These are phyloP conservation scores for Tremella yokohamensis DNA, from an alignment of 768 basidiomycete genomes.

Conservation along the genomic window DNA sequence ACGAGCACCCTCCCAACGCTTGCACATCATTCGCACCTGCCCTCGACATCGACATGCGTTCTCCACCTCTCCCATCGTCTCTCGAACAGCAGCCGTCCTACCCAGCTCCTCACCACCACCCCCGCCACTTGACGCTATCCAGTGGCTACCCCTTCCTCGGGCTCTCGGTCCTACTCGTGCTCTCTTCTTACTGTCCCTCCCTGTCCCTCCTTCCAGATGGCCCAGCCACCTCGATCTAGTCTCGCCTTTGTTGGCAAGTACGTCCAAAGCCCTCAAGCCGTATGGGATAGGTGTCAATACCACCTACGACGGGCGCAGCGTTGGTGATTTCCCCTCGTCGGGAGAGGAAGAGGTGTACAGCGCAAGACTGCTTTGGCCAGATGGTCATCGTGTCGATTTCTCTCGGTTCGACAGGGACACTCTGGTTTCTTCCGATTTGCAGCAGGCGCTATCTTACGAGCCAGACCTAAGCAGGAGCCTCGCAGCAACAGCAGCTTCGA, in stretches of 20 bases:
- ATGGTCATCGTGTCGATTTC: constrained; percentile 19
- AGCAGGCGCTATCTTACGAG: neutral
- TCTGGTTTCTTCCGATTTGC: neutral
- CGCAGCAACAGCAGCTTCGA: neutral
- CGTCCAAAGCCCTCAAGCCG: constrained; percentile 17
- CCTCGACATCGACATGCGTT: too few relatives aligned
- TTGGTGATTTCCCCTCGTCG: constrained; percentile 10
- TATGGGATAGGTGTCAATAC: constrained; percentile 34
- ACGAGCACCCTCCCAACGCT: too few relatives aligned
- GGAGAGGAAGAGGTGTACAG: constrained; percentile 25
- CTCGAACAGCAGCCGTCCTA: too few relatives aligned
- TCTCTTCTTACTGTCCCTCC: constrained; percentile 35
- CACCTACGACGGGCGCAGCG: constrained; percentile 30
- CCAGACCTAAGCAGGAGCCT: neutral
- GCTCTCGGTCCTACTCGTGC: constrained; percentile 22
- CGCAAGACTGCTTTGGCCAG: constrained; percentile 37
- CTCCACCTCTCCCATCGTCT: too few relatives aligned
- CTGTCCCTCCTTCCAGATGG: constrained; percentile 36
- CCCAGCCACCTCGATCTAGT: constrained; percentile 38
- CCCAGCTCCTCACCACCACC: too few relatives aligned
- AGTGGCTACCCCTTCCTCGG: constrained; percentile 35
- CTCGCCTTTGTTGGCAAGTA: constrained; percentile 26
- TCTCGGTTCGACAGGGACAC: neutral
- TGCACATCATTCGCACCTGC: too few relatives aligned
- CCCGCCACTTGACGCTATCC: neutral